Evolutionary conservation across 2,329 filamentous ascomycete genomes (phyloP).

Genomic region (Neofusicoccum ribis): DNA sequence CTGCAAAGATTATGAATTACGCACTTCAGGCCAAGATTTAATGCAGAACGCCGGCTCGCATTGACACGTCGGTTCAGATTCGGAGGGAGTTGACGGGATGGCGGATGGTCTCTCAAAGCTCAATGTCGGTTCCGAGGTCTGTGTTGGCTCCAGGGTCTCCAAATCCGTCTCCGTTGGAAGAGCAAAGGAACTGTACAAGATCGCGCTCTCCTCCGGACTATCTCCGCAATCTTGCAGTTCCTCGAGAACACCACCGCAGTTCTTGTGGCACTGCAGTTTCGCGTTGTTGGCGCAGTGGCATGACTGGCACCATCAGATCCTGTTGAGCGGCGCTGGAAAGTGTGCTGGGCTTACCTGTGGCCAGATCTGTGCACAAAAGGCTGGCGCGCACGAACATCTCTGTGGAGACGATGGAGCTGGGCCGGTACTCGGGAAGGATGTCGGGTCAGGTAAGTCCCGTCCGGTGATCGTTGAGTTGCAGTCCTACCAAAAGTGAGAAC

Average conservation of each 20-base stretch:
- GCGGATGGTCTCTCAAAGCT: background rate
- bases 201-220: background rate
- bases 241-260: background rate
- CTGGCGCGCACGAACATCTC: background rate
- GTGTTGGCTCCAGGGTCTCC: background rate
- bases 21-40: background rate
- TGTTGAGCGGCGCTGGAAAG: too few relatives aligned
- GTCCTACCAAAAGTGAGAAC: background rate
- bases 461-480: background rate
- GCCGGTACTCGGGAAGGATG: background rate
- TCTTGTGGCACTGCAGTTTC: background rate
- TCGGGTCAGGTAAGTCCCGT: background rate
- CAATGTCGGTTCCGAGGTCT: background rate
- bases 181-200: background rate
- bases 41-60: background rate
- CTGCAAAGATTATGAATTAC: background rate
- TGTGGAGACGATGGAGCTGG: background rate
- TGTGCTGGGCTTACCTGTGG: background rate
- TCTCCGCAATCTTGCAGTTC: constrained; percentile 4
- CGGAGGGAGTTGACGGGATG: background rate
- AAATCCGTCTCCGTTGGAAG: background rate
- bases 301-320: background rate
- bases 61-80: background rate
- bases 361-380: background rate
- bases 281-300: background rate